Evolutionary conservation across 345 rosid species (phyloP), one percentile per base, ranked within the genome.

Genomic region (Gossypium bickii): DNA sequence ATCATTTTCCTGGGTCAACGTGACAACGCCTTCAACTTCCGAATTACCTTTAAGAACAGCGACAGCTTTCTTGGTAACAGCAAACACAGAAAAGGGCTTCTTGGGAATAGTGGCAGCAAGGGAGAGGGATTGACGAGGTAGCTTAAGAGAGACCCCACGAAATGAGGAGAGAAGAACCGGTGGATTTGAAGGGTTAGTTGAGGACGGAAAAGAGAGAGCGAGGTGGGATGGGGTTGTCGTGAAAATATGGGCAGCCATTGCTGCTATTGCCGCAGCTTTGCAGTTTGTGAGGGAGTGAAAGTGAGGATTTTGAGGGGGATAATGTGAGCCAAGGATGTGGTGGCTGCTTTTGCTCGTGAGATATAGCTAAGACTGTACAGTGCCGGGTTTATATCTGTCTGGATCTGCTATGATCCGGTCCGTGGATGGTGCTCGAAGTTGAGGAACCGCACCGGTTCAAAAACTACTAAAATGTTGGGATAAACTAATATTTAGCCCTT

Each of bases 1-100:
- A 75, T 67, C 84, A 62, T 81, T 89, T 5, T 88, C 97, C 78
- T 95, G 99, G 47, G 88, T 80, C 88, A 95, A 80, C 61, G 89
- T 87, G 78, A 86, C 90, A 67, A 93, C 96, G 76, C 99, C 99
- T 87, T 95, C 91, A 17, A 90, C 99, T 53, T 68, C 67, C 68
- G 98, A 92, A 60, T 52, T 82, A 11, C 99, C 98, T 80, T 85
- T 92, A 52, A 95, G 89, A n/a, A 93, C 98, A 9, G 94, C 98
- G 0, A 95, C 97, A 16, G 96, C 98, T 71, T 95, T 92, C 81
- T 93, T 92, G 47, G 89, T 55, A 64, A 87, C 90, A 60, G 93
- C 90, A 10, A 86, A 81, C 25, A 94, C 84, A 1, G 87, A 77
- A 53, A 88, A 79, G 0, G 93, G 57, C 83, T 81, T 88, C 52